These are phyloP conservation scores for Ascochyta koolunga DNA, from an alignment of 2,329 filamentous ascomycete species.

Conservation along the genomic window DNA sequence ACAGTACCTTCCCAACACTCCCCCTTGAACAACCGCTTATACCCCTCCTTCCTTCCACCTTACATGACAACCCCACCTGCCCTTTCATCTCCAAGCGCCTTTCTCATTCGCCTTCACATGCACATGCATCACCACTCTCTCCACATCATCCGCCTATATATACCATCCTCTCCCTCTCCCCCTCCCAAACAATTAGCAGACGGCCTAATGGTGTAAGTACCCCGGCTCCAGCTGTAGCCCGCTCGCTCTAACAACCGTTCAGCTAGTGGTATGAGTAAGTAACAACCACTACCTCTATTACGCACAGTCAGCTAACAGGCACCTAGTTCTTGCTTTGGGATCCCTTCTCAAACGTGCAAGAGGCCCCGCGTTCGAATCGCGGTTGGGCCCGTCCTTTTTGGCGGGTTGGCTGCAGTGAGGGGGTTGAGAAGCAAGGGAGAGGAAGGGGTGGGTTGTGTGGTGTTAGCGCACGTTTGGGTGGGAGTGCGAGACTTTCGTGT, in stretches of 20 bases:
- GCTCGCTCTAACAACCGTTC: neutral
- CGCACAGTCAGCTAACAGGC: neutral
- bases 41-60: too few relatives aligned
- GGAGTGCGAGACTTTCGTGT: too few relatives aligned
- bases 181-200: neutral
- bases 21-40: too few relatives aligned
- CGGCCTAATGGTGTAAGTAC: neutral
- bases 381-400: neutral
- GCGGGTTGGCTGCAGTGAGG: neutral
- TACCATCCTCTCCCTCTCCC: too few relatives aligned
- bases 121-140: too few relatives aligned
- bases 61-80: too few relatives aligned
- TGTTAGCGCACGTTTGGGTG: too few relatives aligned
- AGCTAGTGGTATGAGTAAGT: neutral
- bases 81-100: too few relatives aligned
- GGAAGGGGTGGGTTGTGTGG: neutral
- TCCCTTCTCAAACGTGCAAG: conserved; percentile 23
- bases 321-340: neutral
- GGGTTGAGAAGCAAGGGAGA: neutral
- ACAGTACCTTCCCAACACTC: too few relatives aligned
- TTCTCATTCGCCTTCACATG: too few relatives aligned
- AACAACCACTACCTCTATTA: neutral
- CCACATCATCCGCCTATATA: too few relatives aligned
- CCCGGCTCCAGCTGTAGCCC: neutral
- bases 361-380: conserved; percentile 9